phyloP scores from a whole-genome alignment of 257 asterid genomes.

The Solanum boliviense region DNA sequence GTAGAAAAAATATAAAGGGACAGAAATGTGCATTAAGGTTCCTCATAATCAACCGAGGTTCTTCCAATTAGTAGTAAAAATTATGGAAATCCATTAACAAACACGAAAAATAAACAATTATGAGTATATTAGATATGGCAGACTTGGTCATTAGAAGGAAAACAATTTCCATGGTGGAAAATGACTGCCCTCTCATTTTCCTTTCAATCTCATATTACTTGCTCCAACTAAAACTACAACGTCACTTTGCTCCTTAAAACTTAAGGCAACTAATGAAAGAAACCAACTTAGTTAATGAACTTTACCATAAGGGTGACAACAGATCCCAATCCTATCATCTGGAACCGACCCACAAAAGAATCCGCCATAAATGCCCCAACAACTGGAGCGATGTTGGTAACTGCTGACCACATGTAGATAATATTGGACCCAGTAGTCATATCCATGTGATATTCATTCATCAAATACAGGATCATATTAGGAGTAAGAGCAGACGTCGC shows the following conservation, averaged over 20 bases:
- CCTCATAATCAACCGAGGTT: neutral
- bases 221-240: neutral
- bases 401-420: slow-evolving; percentile 53
- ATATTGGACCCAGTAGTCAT: slow-evolving; percentile 43
- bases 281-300: neutral
- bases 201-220: neutral
- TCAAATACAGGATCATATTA: slow-evolving; percentile 54
- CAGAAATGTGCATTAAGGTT: neutral
- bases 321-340: slow-evolving; percentile 51
- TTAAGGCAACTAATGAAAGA: neutral
- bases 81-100: neutral
- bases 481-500: slow-evolving; percentile 48
- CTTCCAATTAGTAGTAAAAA: neutral
- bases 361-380: slow-evolving; percentile 57
- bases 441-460: slow-evolving; percentile 41
- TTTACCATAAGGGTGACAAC: slow-evolving; percentile 43
- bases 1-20: neutral
- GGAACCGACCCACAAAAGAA: slow-evolving; percentile 49
- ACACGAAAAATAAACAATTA: neutral
- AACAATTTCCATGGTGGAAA: neutral
- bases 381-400: slow-evolving; percentile 44
- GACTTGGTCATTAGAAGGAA: neutral
- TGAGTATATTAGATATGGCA: neutral
- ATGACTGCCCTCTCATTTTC: neutral
- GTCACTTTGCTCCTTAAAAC: neutral